Conservation (phyloP, 2,329 filamentous ascomycete genomes). For the Neofusicoccum umdonicola region DNA sequence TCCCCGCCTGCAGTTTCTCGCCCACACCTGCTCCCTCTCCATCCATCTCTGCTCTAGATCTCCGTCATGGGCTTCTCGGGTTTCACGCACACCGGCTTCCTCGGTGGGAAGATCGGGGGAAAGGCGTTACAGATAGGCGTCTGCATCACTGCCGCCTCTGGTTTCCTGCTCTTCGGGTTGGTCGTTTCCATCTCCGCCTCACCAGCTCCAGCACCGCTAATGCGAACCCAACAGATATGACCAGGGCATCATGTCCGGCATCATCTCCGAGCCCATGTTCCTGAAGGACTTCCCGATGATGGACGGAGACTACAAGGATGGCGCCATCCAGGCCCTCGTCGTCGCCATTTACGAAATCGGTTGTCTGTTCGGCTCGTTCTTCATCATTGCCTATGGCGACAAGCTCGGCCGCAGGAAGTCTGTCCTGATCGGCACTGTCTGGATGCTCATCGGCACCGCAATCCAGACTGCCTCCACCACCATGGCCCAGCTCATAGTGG, state of each 20-base stretch:
- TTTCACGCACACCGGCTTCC: conserved; percentile 12
- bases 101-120: conserved; percentile 20
- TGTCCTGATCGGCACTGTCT: conserved; percentile 41
- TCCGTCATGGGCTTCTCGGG: conserved; percentile 15
- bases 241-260: conserved; percentile 40
- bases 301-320: conserved; percentile 29
- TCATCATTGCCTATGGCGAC: conserved; percentile 39
- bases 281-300: conserved; percentile 36
- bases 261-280: conserved; percentile 40
- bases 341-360: conserved; percentile 53
- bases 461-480: conserved; percentile 37
- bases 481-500: conserved; percentile 48
- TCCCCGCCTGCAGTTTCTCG: neutral
- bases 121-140: conserved; percentile 32
- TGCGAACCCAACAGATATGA: conserved; percentile 3
- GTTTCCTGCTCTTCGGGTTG: conserved; percentile 51
- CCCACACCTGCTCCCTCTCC: neutral
- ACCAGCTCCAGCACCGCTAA: neutral
- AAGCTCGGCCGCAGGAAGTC: conserved; percentile 42
- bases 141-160: conserved; percentile 46
- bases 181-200: neutral
- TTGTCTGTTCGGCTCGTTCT: conserved; percentile 42
- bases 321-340: conserved; percentile 46
- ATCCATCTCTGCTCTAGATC: neutral
- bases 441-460: conserved; percentile 43